Percentiles rank a stretch among this genome's conserved stretches.
phyloP scores from a whole-genome alignment of 2,329 filamentous ascomycete genomes.

The Diaporthe australafricana region DNA sequence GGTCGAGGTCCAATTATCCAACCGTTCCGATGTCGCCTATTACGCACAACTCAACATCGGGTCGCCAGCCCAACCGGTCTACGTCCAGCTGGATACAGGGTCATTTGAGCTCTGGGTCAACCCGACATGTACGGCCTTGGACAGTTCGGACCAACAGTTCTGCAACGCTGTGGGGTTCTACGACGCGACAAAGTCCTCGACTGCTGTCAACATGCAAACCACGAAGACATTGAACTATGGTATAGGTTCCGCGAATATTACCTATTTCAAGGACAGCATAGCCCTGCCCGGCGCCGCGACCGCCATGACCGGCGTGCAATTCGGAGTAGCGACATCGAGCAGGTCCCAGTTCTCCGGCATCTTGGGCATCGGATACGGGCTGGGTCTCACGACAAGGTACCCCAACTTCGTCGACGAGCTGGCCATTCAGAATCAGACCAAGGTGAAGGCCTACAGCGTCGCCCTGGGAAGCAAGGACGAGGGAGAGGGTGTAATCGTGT shows the following conservation, averaged over 20 bases:
- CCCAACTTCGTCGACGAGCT: constrained; percentile 65
- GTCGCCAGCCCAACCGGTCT: constrained; percentile 64
- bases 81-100: constrained; percentile 68
- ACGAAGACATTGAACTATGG: constrained; percentile 60
- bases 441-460: constrained; percentile 72
- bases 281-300: constrained; percentile 53
- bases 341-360: constrained; percentile 68
- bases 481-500: constrained; percentile 72
- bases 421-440: constrained; percentile 62
- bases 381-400: constrained; percentile 59
- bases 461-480: constrained; percentile 72
- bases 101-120: constrained; percentile 75
- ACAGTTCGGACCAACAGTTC: constrained; percentile 54
- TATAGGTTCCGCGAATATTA: constrained; percentile 62
- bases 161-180: constrained; percentile 60
- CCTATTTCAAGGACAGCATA: constrained; percentile 61
- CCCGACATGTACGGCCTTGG: constrained; percentile 63
- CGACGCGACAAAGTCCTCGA: constrained; percentile 54
- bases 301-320: constrained; percentile 66
- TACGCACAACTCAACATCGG: constrained; percentile 63
- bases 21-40: constrained; percentile 65
- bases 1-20: constrained; percentile 58
- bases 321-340: constrained; percentile 70
- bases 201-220: constrained; percentile 47
- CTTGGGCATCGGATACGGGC: constrained; percentile 79